Evolutionary conservation across 805 yeast species (phyloP).

Genomic region (Metschnikowia amazonensis): DNA sequence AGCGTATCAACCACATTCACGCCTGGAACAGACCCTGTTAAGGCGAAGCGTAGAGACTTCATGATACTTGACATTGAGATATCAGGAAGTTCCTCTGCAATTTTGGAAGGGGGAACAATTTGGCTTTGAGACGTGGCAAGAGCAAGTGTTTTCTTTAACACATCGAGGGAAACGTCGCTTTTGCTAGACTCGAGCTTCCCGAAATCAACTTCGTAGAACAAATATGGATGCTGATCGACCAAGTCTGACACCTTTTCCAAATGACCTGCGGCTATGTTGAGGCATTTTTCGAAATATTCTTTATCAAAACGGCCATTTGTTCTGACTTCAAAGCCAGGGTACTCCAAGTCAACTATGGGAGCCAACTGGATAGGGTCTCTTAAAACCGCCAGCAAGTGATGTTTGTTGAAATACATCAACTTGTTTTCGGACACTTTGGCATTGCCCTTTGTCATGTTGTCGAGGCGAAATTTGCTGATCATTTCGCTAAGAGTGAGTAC

Average conservation of each 20-base stretch:
- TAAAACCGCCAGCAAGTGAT: constrained; percentile 50
- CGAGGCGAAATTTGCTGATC: constrained; percentile 53
- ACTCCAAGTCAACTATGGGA: constrained; percentile 33
- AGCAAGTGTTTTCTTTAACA: constrained; percentile 17
- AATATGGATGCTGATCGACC: constrained; percentile 41
- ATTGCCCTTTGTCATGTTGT: constrained; percentile 84
- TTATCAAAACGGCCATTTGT: constrained; percentile 16
- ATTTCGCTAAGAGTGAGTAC: constrained; percentile 51
- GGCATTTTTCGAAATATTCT: constrained; percentile 36
- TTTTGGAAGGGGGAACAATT: constrained; percentile 2
- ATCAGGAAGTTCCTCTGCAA: constrained; percentile 3
- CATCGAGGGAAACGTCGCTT: constrained; percentile 6
- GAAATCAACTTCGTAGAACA: constrained; percentile 41
- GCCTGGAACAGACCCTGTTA: constrained; percentile 71
- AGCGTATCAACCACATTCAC: constrained; percentile 57
- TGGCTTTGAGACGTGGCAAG: constrained; percentile 8
- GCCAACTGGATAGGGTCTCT: constrained; percentile 32
- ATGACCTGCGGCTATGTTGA: constrained; percentile 45
- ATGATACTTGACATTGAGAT: constrained; percentile 7
- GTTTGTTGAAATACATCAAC: constrained; percentile 71
- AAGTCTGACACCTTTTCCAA: constrained; percentile 56
- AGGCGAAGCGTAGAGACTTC: constrained; percentile 47
- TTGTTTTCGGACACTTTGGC: constrained; percentile 85
- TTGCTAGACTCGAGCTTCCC: constrained; percentile 9
- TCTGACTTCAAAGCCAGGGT: constrained; percentile 17